Base-by-base conservation (phyloP, 345 rosid genomes). In the Microcos paniculata region DNA sequence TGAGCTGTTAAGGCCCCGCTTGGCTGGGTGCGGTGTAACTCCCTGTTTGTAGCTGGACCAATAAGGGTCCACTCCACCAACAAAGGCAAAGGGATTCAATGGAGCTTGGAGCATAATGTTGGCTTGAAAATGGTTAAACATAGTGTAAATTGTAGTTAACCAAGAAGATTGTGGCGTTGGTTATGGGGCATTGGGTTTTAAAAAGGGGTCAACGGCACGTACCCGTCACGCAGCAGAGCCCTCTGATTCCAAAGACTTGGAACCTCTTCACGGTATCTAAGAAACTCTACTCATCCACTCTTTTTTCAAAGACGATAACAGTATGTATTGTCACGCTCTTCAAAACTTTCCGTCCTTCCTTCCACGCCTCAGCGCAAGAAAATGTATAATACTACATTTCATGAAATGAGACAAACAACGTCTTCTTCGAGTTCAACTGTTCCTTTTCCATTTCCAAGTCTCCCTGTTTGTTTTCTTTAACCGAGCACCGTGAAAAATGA, bases 171-270 rank as follows among this genome's bases (percentile, higher is more conserved):
- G 74, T 72, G 65, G 16, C 75, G 75, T 57, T 8, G 65, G 24
- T 14, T 12, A 28, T 72, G 30, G 76, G 66, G 28, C 11, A 18
- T 58, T 19, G 76, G 46, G 58, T 61, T 61, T 61, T 14, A 69
- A 1, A 10, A 13, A n/a, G 43, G 28, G 24, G 42, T 61, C 58
- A 61, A 59, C 57, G 26, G 69, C 76, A 43, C 76, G 76, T 61
- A 73, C 55, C 76, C 68, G 68, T 59, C 76, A 73, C 67, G 76
- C 76, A 55, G 52, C 3, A 33, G 67, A 23, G 14, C 52, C 62
- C 66, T 15, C 76, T 35, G n/a, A 53, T 38, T 71, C 74, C 63
- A 71, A 71, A 71, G 51, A 55, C 30, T 35, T 1, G 0, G 4
- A 14, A 9, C 14, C 4, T 3, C 40, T 35, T 35, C 48, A 35